Evolutionary conservation across 164 flowering plant species (phyloP).

Genomic region (Echeveria elegans): DNA sequence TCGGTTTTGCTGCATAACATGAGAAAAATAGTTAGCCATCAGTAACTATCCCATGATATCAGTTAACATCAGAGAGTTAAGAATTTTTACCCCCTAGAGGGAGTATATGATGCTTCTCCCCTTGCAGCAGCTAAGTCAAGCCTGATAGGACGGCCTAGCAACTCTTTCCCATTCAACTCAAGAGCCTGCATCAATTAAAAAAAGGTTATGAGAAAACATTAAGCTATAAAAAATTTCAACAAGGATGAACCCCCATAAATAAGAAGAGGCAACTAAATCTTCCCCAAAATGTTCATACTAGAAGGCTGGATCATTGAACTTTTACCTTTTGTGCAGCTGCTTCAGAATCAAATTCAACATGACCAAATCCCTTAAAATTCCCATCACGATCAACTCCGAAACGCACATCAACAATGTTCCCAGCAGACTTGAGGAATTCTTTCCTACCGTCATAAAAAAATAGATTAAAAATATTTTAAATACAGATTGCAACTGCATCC

Average conservation of each 20-base stretch:
- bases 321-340: conserved; percentile 59
- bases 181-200: conserved; percentile 42
- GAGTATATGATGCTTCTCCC: conserved; percentile 63
- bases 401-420: conserved; percentile 62
- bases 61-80: too few relatives aligned
- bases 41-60: too few relatives aligned
- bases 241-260: too few relatives aligned
- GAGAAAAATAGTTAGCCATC: too few relatives aligned
- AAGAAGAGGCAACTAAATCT: too few relatives aligned
- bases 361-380: conserved; percentile 69
- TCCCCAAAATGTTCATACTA: background rate
- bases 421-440: conserved; percentile 58
- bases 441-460: conserved; percentile 24
- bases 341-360: conserved; percentile 72
- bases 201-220: too few relatives aligned
- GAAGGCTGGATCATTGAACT: background rate
- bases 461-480: background rate
- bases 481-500: background rate
- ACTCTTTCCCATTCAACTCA: conserved; percentile 39
- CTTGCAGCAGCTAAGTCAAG: conserved; percentile 73
- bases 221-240: too few relatives aligned
- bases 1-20: conserved; percentile 28
- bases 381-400: conserved; percentile 46
- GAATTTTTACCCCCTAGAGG: conserved; percentile 31
- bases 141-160: conserved; percentile 46